These are phyloP conservation scores for Beauveria sp. DNA, from an alignment of 2,329 filamentous ascomycete species.

Conservation along the genomic window DNA sequence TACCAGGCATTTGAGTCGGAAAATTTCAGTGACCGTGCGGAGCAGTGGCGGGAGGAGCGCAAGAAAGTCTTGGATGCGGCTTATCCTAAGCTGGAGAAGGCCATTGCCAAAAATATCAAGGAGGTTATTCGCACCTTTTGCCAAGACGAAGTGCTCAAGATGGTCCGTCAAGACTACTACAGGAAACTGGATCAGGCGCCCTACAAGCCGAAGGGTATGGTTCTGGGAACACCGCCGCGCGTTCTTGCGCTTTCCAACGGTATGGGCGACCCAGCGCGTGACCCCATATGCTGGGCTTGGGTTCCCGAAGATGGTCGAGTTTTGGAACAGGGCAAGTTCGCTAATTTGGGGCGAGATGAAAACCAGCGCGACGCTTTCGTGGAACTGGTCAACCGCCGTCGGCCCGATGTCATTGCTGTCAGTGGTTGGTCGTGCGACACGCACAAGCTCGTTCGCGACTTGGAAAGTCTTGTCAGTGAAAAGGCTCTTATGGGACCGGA, in stretches of 20 bases:
- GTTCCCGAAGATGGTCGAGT: constrained; percentile 89
- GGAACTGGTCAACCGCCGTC: constrained; percentile 69
- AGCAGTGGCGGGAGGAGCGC: constrained; percentile 88
- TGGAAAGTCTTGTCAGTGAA: constrained; percentile 71
- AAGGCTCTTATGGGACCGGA: constrained; percentile 70
- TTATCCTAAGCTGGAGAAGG: constrained; percentile 69
- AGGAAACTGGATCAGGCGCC: constrained; percentile 91
- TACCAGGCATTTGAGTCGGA: constrained; percentile 85
- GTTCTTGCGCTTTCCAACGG: constrained; percentile 85
- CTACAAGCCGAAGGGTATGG: constrained; percentile 89
- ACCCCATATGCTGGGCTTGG: constrained; percentile 85
- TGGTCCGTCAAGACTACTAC: constrained; percentile 81
- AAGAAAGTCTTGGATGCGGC: constrained; percentile 77
- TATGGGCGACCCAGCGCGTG: constrained; percentile 62
- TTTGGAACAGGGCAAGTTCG: constrained; percentile 80
- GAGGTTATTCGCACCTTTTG: constrained; percentile 90
- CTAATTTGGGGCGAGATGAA: constrained; percentile 67
- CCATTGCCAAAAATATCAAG: constrained; percentile 88
- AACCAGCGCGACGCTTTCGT: constrained; percentile 62
- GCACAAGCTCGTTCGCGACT: constrained; percentile 70
- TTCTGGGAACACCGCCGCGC: constrained; percentile 78
- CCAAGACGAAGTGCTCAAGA: constrained; percentile 83
- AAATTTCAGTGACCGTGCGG: constrained; percentile 89
- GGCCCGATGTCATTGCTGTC: constrained; percentile 84
- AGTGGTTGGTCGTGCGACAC: constrained; percentile 86